These are phyloP conservation scores for Sporothrix mexicana DNA, from an alignment of 2,329 filamentous ascomycete genomes.

Conservation along the genomic window DNA sequence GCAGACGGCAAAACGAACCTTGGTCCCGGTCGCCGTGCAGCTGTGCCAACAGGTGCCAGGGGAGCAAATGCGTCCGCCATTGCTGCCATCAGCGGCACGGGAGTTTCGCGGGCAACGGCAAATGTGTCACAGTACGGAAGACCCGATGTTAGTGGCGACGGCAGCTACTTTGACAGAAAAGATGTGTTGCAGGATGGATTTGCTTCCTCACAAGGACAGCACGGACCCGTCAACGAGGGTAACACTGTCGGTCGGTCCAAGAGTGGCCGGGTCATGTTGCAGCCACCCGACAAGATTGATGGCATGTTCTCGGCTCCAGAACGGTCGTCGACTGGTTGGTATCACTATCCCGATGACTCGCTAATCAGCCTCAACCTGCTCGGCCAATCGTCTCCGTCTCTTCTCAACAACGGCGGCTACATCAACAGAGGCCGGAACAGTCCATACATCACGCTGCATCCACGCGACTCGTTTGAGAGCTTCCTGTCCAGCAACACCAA, in stretches of 20 bases:
- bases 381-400: constrained; percentile 37
- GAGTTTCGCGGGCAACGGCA: not conserved
- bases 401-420: constrained; percentile 40
- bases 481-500: constrained; percentile 62
- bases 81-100: not conserved
- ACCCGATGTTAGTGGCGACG: not conserved
- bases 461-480: constrained; percentile 71
- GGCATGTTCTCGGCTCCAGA: constrained; percentile 78
- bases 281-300: constrained; percentile 75
- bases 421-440: not conserved
- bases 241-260: constrained; percentile 51
- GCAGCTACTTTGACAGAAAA: not conserved
- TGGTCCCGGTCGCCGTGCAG: not conserved
- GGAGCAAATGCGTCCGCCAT: not conserved
- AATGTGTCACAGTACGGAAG: not conserved
- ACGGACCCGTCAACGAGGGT: not conserved
- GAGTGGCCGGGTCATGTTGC: constrained; percentile 58
- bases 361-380: constrained; percentile 58
- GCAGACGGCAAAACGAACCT: constrained; percentile 36
- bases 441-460: constrained; percentile 55
- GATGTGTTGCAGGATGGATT: not conserved
- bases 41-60: not conserved
- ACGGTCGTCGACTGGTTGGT: constrained; percentile 70
- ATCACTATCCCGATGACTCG: constrained; percentile 71
- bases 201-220: not conserved